Conservation (phyloP, 805 yeast genomes). For the Millerozyma acaciae region DNA sequence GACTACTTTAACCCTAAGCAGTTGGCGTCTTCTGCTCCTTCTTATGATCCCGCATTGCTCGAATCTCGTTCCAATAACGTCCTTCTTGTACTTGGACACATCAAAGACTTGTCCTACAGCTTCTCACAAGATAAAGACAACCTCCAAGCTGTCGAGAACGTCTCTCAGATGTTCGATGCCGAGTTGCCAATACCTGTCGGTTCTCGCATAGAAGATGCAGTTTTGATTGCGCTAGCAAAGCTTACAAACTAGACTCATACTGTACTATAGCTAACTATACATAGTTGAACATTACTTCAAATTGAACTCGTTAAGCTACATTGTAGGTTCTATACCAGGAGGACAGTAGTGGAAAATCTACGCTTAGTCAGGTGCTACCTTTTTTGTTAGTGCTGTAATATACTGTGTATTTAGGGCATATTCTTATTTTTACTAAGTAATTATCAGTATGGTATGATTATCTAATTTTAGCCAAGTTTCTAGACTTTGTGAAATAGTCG, state of each 20-base stretch:
- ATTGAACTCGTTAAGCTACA: no score
- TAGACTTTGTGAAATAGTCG: not conserved
- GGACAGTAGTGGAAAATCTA: no score
- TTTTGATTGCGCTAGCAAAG: conserved; percentile 52
- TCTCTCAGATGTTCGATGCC: conserved; percentile 69
- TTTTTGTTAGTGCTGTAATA: no score
- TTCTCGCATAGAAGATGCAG: conserved; percentile 67
- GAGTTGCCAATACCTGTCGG: conserved; percentile 50
- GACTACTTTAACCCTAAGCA: conserved; percentile 47
- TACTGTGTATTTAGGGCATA: no score
- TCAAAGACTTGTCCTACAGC: conserved; percentile 51
- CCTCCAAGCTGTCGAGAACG: conserved; percentile 50
- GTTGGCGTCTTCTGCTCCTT: conserved; percentile 7
- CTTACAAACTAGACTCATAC: conserved; percentile 8
- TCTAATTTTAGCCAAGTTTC: conserved; percentile 1
- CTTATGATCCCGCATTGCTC: no score
- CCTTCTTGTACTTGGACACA: conserved; percentile 61
- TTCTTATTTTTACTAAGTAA: not conserved
- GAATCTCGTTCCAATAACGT: conserved; percentile 17
- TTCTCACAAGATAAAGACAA: conserved; percentile 48
- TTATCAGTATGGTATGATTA: not conserved
- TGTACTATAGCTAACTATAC: no score
- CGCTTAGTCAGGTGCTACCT: no score
- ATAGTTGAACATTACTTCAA: no score
- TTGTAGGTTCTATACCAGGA: no score